Percentiles rank a stretch among this genome's conserved stretches.
Conservation (phyloP, 257 asterid species). For the Orobanche coerulescens region DNA sequence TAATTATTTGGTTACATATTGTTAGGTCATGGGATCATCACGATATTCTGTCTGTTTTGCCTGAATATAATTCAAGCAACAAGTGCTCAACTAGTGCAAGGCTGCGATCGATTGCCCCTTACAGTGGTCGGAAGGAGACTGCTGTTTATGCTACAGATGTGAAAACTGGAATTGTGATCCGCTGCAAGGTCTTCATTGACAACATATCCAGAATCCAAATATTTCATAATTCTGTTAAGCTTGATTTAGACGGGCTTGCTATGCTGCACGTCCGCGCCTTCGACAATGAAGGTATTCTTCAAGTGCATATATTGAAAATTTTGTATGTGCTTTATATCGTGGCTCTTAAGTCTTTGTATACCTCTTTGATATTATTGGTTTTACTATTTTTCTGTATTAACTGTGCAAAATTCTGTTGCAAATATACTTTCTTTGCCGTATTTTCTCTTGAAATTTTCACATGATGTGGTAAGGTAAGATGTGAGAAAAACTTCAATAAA, state of each 20-base stretch:
- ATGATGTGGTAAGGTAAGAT: no score
- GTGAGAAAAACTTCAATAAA: no score
- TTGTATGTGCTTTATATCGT: no score
- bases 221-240: constrained; percentile 79
- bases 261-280: constrained; percentile 80
- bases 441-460: no score
- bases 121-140: constrained; percentile 88
- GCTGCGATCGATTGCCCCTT: constrained; percentile 78
- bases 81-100: constrained; percentile 81
- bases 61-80: constrained; percentile 71
- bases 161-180: constrained; percentile 70
- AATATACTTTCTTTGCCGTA: no score
- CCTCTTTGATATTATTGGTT: no score
- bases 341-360: no score
- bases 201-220: constrained; percentile 69
- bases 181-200: constrained; percentile 89
- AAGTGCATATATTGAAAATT: no score
- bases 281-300: constrained; percentile 65
- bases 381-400: no score
- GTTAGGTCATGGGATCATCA: constrained; percentile 95
- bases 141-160: constrained; percentile 88
- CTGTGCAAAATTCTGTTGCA: no score
- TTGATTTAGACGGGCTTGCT: constrained; percentile 93
- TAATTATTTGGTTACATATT: neutral
- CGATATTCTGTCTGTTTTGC: constrained; percentile 60